Evolutionary conservation across 2,329 filamentous ascomycete genomes (phyloP), one percentile per base, ranked within the genome.

Genomic region (Cytospora leucostoma): DNA sequence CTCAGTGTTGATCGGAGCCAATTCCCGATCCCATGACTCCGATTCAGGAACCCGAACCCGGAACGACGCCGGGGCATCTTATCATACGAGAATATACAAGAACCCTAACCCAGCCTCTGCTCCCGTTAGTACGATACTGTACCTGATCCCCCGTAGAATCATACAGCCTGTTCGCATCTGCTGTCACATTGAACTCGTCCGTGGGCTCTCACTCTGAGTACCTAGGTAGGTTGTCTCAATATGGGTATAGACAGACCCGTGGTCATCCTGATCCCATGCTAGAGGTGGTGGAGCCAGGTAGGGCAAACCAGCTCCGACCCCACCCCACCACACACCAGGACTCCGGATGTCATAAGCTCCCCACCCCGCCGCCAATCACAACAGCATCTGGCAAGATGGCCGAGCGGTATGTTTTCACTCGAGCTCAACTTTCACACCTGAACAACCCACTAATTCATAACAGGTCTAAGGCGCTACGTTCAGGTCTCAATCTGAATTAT

Each of bases 391-490:
- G 50, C 50, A 52, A 52, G 21, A 52, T 52, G 50, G 50, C 50
- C 50, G 50, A 52, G 50, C 19, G 50, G 27, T 12, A 12, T 12
- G 38, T 12, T 40, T 17, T 40, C 17, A 12, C 11, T 40, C 38
- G 3, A 40, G 3, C 38, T 17, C 11, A 2, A 3, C 2, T 40
- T 12, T 12, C 12, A 12, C 12, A 40, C 38, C 11, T 40, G n/a
- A n/a, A 12, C 38, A 12, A 40, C 17, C 11, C 17, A 12, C 38
- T 40, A 40, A 40, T 40, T 12, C 38, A 12, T 17, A 40, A 40
- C 38, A 40, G 38, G 50, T 52, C 50, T 52, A 52, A 52, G 50
- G 50, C 50, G 50, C 50, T 52, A 52, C 50, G 50, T 52, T 52
- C 50, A 52, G 50, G 50, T 52, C 27, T 27, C 27, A 27, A 27